Evolutionary conservation across 2,329 filamentous ascomycete genomes (phyloP).

Genomic region (Claviceps capensis): DNA sequence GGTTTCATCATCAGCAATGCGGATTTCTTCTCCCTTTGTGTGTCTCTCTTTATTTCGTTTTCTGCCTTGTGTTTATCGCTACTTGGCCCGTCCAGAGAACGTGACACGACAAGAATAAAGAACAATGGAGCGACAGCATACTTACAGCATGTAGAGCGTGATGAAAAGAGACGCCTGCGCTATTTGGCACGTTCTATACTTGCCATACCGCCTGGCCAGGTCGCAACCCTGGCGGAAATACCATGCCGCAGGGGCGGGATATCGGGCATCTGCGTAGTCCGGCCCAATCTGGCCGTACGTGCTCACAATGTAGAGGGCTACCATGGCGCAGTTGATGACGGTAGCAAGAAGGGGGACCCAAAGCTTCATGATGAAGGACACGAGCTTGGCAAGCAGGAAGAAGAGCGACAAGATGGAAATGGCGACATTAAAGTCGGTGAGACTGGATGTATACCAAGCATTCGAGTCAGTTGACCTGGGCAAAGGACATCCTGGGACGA

Average conservation of each 20-base stretch:
- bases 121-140: constrained; percentile 9
- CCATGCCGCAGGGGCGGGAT: constrained; percentile 54
- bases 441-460: constrained; percentile 26
- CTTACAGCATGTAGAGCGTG: constrained; percentile 55
- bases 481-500: not conserved
- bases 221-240: constrained; percentile 60
- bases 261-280: constrained; percentile 53
- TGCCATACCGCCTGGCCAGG: constrained; percentile 39
- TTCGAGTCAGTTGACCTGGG: not conserved
- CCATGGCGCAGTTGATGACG: constrained; percentile 41
- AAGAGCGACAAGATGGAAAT: constrained; percentile 66
- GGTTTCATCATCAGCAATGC: not conserved
- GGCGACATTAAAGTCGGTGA: constrained; percentile 64
- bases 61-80: not conserved
- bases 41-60: too few relatives aligned
- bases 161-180: constrained; percentile 55
- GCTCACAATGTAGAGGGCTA: constrained; percentile 50
- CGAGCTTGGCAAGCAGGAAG: constrained; percentile 56
- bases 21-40: too few relatives aligned
- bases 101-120: not conserved
- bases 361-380: constrained; percentile 55
- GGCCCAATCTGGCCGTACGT: constrained; percentile 59
- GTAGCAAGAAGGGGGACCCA: constrained; percentile 54
- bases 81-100: not conserved
- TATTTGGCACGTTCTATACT: constrained; percentile 48